phyloP scores from a whole-genome alignment of 768 basidiomycete genomes.

The Lentinula boryana region DNA sequence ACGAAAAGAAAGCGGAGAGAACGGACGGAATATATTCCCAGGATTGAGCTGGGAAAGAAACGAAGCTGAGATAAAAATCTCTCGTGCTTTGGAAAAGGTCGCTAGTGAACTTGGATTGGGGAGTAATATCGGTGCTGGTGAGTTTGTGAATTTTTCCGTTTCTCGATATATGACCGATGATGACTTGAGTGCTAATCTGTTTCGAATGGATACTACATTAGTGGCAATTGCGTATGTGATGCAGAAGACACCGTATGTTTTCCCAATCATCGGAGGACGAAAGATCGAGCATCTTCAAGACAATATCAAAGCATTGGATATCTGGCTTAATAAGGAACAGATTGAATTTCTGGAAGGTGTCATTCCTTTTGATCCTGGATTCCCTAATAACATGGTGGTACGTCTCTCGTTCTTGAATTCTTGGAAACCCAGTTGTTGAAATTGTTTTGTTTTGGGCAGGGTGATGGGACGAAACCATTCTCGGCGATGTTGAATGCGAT shows the following conservation, averaged over 20 bases:
- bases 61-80: conserved; percentile 24
- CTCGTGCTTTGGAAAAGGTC: conserved; percentile 29
- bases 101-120: conserved; percentile 32
- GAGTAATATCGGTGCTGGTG: conserved; percentile 14
- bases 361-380: conserved; percentile 3
- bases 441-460: background rate
- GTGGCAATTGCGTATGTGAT: conserved; percentile 21
- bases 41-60: conserved; percentile 26
- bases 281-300: conserved; percentile 17
- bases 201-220: conserved; percentile 1
- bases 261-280: conserved; percentile 17
- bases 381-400: background rate
- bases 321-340: conserved; percentile 30
- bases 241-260: conserved; percentile 18
- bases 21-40: conserved; percentile 24
- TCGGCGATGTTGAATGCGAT: background rate
- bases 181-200: background rate
- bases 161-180: no score
- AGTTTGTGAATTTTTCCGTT: no score
- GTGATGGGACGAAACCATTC: background rate
- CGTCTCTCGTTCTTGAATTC: background rate
- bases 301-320: conserved; percentile 31
- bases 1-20: conserved; percentile 23
- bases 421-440: background rate
- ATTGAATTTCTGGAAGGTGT: conserved; percentile 27